Percentiles rank a stretch among this genome's conserved stretches.
phyloP scores from a whole-genome alignment of 192 early-diverging fungal genomes.

The Coemansia sp. region DNA sequence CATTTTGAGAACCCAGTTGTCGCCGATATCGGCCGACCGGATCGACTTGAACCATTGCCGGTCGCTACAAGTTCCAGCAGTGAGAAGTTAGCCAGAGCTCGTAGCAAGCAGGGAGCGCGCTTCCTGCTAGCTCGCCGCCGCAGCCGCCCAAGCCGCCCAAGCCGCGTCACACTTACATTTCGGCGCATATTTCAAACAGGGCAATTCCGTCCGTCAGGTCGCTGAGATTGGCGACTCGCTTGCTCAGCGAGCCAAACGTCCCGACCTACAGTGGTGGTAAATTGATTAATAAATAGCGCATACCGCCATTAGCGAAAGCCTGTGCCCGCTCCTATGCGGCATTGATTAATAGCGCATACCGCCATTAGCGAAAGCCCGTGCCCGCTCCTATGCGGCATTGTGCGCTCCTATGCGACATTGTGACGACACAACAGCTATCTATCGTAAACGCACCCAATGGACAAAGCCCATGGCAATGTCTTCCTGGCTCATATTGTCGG shows the following conservation, averaged over 20 bases:
- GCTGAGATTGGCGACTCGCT: conserved; percentile 30
- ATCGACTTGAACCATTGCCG: conserved; percentile 87
- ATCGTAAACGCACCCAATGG: conserved; percentile 40
- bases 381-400: too few relatives aligned
- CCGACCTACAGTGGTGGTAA: conserved; percentile 27
- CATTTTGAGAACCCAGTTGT: conserved; percentile 96
- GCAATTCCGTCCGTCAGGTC: conserved; percentile 83
- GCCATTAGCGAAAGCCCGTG: too few relatives aligned
- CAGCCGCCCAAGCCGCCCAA: background rate
- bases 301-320: too few relatives aligned
- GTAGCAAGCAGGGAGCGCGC: background rate
- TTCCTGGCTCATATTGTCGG: conserved; percentile 39
- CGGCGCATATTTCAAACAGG: conserved; percentile 79
- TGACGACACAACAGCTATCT: background rate
- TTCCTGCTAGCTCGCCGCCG: background rate
- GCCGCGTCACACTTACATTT: conserved; percentile 69
- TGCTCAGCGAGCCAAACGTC: conserved; percentile 47
- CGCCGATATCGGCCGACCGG: conserved; percentile 70
- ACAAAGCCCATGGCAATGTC: conserved; percentile 55
- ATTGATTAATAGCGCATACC: too few relatives aligned
- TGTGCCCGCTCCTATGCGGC: too few relatives aligned
- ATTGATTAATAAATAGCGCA: background rate
- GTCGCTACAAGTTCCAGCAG: conserved; percentile 63
- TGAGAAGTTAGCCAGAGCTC: background rate
- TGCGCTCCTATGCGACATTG: too few relatives aligned